Evolutionary conservation across 2,329 filamentous ascomycete species (phyloP).

Genomic region (Coniella vitis): DNA sequence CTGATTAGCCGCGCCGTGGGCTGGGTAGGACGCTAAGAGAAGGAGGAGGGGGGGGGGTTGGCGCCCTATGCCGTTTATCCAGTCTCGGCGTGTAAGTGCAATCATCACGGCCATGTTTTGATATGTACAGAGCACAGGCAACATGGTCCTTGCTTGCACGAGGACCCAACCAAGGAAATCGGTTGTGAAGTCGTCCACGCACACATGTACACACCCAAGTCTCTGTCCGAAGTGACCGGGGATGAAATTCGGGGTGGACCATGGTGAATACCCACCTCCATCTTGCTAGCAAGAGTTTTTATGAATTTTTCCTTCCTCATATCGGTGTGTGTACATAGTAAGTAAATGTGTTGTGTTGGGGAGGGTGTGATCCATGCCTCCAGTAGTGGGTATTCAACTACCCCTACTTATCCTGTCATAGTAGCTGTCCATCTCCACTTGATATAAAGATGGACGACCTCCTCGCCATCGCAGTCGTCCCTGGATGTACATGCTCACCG

Average conservation of each 20-base stretch:
- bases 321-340: not conserved
- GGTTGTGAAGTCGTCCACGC: not conserved
- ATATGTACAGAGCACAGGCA: no score
- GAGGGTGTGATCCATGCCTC: not conserved
- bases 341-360: not conserved
- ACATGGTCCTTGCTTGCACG: not conserved
- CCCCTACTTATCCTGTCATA: not conserved
- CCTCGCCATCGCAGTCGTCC: not conserved
- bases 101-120: not conserved
- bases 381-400: constrained; percentile 1
- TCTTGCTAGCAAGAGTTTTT: no score
- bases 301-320: no score
- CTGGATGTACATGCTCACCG: not conserved
- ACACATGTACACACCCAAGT: not conserved
- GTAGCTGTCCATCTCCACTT: no score
- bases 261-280: not conserved
- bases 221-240: not conserved
- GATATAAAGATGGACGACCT: constrained; percentile 3
- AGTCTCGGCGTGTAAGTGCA: not conserved
- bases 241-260: constrained; percentile 1
- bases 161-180: not conserved
- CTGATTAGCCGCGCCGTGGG: not conserved
- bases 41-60: not conserved
- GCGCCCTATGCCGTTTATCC: not conserved
- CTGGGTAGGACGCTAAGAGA: no score